Evolutionary conservation across 495 filamentous ascomycete species (phyloP), one percentile per base, ranked within the genome.

Genomic region (Penicillium simplicissimum): DNA sequence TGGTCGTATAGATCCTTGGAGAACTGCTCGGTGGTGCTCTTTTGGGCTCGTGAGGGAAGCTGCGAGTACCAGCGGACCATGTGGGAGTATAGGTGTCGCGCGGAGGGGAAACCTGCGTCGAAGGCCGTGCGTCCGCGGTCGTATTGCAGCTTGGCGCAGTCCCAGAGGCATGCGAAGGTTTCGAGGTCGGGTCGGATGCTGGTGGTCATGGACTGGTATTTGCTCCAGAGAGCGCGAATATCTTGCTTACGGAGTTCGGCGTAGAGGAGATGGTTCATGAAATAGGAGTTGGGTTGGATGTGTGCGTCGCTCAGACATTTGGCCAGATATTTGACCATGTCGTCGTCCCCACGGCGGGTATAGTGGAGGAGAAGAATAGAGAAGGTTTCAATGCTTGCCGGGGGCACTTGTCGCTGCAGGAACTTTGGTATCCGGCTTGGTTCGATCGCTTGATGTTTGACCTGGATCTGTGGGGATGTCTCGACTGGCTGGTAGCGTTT

Each of bases 371-470:
- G 84, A 34, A 94, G 82, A 21, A 94, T 77, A 0, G 84, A 88
- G 63, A 92, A 92, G 0, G 90, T 94, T 64, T 94, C 90, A 36
- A 88, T 82, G 25, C 81, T 91, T 10, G 89, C 90, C n/a, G 71
- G 68, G 40, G 85, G 81, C 4, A 83, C 73, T 19, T 68, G 67
- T 28, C 83, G 74, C 57, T 76, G 63, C 59, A 80, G 59, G 69
- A 73, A 77, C 38, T 62, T 62, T 62, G 73, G 72, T 23, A 77
- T 69, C 43, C 73, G 66, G 59, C 48, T 52, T 52, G 60, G 8
- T 7, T 62, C 53, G 28, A 62, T 59, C 11, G 40, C 14, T 14
- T 68, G 63, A 45, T 66, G 60, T 35, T 64, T 43, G 19, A 59
- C 40, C 79, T 65, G 57, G 40, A 72, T 34, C 35, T 61, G 48